A percentile compares a stretch with the other conserved stretches of the same genome.
phyloP scores from a whole-genome alignment of 2,329 filamentous ascomycete genomes.

The Fusarium acutatum region DNA sequence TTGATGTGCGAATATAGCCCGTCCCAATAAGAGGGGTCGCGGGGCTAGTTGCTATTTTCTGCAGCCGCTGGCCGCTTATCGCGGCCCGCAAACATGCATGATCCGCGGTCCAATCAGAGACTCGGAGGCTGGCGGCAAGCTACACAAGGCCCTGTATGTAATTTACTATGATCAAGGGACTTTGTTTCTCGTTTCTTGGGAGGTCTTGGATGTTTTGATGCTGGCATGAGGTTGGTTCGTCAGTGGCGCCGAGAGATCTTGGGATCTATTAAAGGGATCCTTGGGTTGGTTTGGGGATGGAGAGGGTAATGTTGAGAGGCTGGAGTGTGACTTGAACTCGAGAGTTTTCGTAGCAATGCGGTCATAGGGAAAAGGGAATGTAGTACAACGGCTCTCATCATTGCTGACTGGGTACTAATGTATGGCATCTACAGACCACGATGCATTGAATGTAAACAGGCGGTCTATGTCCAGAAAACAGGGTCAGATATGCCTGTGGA shows the following conservation, averaged over 20 bases:
- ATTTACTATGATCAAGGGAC: slow-evolving; percentile 9
- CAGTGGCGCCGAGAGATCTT: slow-evolving; percentile 26
- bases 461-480: background rate
- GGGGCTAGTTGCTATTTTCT: slow-evolving; percentile 40
- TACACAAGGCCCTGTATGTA: slow-evolving; percentile 3
- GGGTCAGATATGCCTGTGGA: background rate
- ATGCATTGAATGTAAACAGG: background rate
- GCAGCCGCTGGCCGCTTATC: slow-evolving; percentile 40
- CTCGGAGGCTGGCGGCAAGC: background rate
- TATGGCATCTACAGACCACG: background rate
- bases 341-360: background rate
- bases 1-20: slow-evolving; percentile 2
- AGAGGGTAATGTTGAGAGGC: background rate
- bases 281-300: background rate
- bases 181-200: slow-evolving; percentile 29
- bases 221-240: slow-evolving; percentile 20
- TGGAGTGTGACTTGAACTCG: background rate
- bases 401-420: background rate
- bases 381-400: background rate
- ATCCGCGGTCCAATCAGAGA: slow-evolving; percentile 27
- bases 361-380: background rate
- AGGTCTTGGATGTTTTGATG: slow-evolving; percentile 16
- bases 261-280: slow-evolving; percentile 12
- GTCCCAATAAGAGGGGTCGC: slow-evolving; percentile 15
- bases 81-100: slow-evolving; percentile 31